A percentile compares a stretch with the other conserved stretches of the same genome.
Evolutionary conservation across 2,329 filamentous ascomycete species (phyloP).

Genomic region (Achaetomium macrosporum): DNA sequence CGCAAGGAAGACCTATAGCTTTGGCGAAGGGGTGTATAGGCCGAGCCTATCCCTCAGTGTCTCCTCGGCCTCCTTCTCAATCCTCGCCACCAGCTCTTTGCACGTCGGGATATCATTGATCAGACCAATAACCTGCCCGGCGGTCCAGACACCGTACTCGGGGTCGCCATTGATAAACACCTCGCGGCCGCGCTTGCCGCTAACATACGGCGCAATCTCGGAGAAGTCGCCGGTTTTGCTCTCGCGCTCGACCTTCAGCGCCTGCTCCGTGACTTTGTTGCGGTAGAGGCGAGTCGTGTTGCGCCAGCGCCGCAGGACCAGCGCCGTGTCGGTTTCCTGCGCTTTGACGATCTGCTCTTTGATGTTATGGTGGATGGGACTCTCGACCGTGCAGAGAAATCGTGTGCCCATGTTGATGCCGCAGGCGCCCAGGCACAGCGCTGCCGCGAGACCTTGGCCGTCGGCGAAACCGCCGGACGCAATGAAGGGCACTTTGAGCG

Average conservation of each 20-base stretch:
- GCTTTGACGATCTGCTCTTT: slow-evolving; percentile 88
- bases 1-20: slow-evolving; percentile 16
- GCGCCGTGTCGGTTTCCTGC: slow-evolving; percentile 82
- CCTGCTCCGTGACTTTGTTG: slow-evolving; percentile 81
- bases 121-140: slow-evolving; percentile 87
- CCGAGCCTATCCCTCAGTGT: slow-evolving; percentile 49
- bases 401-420: slow-evolving; percentile 98
- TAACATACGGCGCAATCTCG: slow-evolving; percentile 81
- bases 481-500: slow-evolving; percentile 83
- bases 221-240: slow-evolving; percentile 81
- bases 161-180: slow-evolving; percentile 90
- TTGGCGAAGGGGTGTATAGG: slow-evolving; percentile 19
- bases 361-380: slow-evolving; percentile 87
- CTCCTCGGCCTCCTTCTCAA: slow-evolving; percentile 70
- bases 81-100: slow-evolving; percentile 60
- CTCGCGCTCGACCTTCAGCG: slow-evolving; percentile 75
- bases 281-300: slow-evolving; percentile 86
- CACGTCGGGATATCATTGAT: slow-evolving; percentile 81
- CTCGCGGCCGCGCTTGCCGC: slow-evolving; percentile 82
- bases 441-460: slow-evolving; percentile 86
- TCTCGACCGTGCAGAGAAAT: slow-evolving; percentile 94
- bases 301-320: slow-evolving; percentile 84
- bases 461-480: slow-evolving; percentile 95
- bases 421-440: slow-evolving; percentile 80
- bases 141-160: slow-evolving; percentile 93